phyloP scores from a whole-genome alignment of 2,329 filamentous ascomycete genomes.

The Chaetomium globosum region DNA sequence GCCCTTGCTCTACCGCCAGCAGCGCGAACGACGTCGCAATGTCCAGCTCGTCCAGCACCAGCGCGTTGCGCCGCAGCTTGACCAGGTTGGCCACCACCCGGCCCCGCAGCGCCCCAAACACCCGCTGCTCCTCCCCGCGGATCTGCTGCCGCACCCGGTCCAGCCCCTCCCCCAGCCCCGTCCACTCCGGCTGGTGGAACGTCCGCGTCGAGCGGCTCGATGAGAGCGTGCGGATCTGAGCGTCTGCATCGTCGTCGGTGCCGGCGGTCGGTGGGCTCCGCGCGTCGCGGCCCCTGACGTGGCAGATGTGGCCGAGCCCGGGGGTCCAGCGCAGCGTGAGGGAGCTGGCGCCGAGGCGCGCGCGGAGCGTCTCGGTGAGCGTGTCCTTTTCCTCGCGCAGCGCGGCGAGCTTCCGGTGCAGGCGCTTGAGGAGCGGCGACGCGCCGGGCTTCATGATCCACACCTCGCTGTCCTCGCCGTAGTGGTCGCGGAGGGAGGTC shows the following conservation, averaged over 20 bases:
- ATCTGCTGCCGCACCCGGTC: slow-evolving; percentile 79
- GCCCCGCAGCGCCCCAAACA: slow-evolving; percentile 74
- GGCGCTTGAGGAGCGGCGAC: slow-evolving; percentile 62
- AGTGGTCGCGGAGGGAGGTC: slow-evolving; percentile 57
- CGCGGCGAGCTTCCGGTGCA: slow-evolving; percentile 68
- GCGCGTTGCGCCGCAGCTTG: slow-evolving; percentile 82
- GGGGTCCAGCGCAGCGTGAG: slow-evolving; percentile 85
- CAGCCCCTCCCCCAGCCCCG: slow-evolving; percentile 73
- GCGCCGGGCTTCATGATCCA: slow-evolving; percentile 71
- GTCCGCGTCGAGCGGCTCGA: slow-evolving; percentile 82
- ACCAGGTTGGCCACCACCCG: slow-evolving; percentile 80
- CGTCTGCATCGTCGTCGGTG: slow-evolving; percentile 28
- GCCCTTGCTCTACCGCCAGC: slow-evolving; percentile 72
- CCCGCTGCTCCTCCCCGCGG: slow-evolving; percentile 77
- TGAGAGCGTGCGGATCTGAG: slow-evolving; percentile 59
- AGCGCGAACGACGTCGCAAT: slow-evolving; percentile 83
- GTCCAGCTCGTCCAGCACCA: slow-evolving; percentile 91
- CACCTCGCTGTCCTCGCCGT: slow-evolving; percentile 60
- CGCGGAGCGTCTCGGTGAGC: slow-evolving; percentile 64
- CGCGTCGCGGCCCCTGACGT: slow-evolving; percentile 80
- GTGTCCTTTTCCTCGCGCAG: slow-evolving; percentile 62
- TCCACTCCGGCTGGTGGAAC: slow-evolving; percentile 85
- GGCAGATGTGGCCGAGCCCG: slow-evolving; percentile 84
- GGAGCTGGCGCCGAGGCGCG: slow-evolving; percentile 62
- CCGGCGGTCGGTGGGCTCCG: slow-evolving; percentile 39